Evolutionary conservation across 1,284 basidiomycete genomes (phyloP).

Genomic region (Boletus mariae): DNA sequence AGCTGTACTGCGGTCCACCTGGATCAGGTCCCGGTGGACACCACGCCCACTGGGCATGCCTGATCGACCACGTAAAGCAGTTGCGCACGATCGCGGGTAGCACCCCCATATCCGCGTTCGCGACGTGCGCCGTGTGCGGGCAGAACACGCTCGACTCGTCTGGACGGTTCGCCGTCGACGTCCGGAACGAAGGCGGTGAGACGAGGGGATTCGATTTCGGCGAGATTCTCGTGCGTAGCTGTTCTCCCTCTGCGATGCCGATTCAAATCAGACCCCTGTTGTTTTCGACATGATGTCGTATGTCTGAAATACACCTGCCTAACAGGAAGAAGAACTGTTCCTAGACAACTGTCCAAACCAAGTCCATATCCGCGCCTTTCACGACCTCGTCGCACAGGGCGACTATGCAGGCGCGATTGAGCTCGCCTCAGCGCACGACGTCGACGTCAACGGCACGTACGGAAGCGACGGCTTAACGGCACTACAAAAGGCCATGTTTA

Average conservation of each 20-base stretch:
- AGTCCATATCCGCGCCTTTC: slow-evolving; percentile 21
- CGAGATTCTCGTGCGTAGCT: slow-evolving; percentile 23
- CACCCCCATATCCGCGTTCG: not conserved
- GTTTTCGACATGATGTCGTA: too few species aligned
- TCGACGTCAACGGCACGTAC: slow-evolving; percentile 22
- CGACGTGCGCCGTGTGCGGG: slow-evolving; percentile 16
- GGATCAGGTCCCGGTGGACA: slow-evolving; percentile 24
- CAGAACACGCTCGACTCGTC: slow-evolving; percentile 15
- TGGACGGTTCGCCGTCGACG: slow-evolving; percentile 23
- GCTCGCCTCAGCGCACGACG: slow-evolving; percentile 17
- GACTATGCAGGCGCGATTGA: slow-evolving; percentile 17
- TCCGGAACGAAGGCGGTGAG: slow-evolving; percentile 25
- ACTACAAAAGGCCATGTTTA: slow-evolving; percentile 22
- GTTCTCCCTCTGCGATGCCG: not conserved
- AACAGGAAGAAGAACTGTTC: slow-evolving; percentile 24
- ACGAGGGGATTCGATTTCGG: slow-evolving; percentile 27
- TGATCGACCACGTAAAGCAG: slow-evolving; percentile 21
- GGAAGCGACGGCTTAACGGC: slow-evolving; percentile 19
- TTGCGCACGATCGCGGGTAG: not conserved
- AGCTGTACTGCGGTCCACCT: slow-evolving; percentile 23
- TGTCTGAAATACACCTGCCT: too few species aligned
- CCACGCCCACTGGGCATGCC: slow-evolving; percentile 27
- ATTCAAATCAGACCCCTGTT: not conserved
- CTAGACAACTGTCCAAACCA: slow-evolving; percentile 18
- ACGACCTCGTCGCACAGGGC: slow-evolving; percentile 22